A percentile compares a stretch with the other conserved stretches of the same genome.
phyloP scores from a whole-genome alignment of 768 basidiomycete genomes.

The Harrya chromipes region DNA sequence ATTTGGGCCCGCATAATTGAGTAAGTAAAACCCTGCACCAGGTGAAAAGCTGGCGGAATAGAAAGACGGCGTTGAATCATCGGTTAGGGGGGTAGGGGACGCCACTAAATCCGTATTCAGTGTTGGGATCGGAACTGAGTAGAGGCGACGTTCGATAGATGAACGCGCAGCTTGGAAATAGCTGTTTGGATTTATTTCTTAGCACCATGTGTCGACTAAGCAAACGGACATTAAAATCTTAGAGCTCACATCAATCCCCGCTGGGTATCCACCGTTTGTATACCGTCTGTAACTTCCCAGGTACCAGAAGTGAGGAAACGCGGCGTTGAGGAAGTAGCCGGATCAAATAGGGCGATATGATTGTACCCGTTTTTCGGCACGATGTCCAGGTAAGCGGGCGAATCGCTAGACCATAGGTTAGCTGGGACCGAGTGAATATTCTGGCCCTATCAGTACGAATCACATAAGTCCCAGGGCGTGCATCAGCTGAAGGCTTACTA shows the following conservation, averaged over 20 bases:
- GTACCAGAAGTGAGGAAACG: slow-evolving; percentile 81
- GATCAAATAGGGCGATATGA: slow-evolving; percentile 90
- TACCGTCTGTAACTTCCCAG: slow-evolving; percentile 85
- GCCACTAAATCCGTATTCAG: slow-evolving; percentile 30
- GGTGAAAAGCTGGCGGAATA: slow-evolving; percentile 81
- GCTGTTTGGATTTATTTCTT: slow-evolving; percentile 38
- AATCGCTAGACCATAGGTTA: slow-evolving; percentile 38
- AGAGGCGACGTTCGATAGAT: slow-evolving; percentile 81
- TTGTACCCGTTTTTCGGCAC: slow-evolving; percentile 85
- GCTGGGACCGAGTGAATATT: slow-evolving; percentile 56
- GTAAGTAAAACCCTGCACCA: slow-evolving; percentile 76
- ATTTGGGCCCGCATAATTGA: slow-evolving; percentile 76
- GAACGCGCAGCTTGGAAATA: slow-evolving; percentile 89
- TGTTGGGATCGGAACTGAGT: slow-evolving; percentile 70
- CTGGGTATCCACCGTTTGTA: slow-evolving; percentile 67
- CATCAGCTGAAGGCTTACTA: slow-evolving; percentile 28
- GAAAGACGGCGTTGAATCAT: slow-evolving; percentile 48
- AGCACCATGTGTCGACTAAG: slow-evolving; percentile 19
- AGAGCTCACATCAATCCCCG: slow-evolving; percentile 66
- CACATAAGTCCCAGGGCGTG: slow-evolving; percentile 8
- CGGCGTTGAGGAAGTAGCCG: slow-evolving; percentile 65
- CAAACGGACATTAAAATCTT: slow-evolving; percentile 32
- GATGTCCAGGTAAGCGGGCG: slow-evolving; percentile 84
- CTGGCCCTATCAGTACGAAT: slow-evolving; percentile 47
- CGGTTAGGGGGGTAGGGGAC: slow-evolving; percentile 51